Evolutionary conservation across 2,329 filamentous ascomycete species (phyloP).

Genomic region (Neopestalotiopsis clavispora): DNA sequence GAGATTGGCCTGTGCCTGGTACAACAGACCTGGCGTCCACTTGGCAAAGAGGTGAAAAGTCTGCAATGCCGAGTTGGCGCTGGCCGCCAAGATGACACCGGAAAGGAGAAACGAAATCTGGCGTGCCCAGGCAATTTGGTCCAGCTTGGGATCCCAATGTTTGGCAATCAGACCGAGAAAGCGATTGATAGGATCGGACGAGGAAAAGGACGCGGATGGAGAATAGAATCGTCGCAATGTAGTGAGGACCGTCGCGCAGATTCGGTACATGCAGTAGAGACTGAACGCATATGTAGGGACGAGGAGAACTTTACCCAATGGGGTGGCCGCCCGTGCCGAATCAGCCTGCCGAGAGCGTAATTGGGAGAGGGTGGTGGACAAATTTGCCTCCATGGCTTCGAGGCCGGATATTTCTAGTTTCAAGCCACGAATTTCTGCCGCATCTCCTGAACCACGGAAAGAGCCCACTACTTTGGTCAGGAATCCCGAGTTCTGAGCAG

Average conservation of each 20-base stretch:
- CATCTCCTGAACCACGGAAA: conserved; percentile 68
- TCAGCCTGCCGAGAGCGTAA: conserved; percentile 67
- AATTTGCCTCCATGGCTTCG: conserved; percentile 76
- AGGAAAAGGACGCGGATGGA: conserved; percentile 60
- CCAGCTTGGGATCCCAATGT: conserved; percentile 82
- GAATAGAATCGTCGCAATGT: conserved; percentile 65
- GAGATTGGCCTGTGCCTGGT: conserved; percentile 77
- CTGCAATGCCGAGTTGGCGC: conserved; percentile 82
- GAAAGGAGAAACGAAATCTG: conserved; percentile 85
- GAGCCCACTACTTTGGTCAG: conserved; percentile 76
- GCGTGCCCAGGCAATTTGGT: conserved; percentile 82
- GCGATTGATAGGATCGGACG: conserved; percentile 83
- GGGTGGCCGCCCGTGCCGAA: conserved; percentile 70
- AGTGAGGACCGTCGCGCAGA: conserved; percentile 72
- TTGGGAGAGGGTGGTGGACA: conserved; percentile 67
- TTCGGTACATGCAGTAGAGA: conserved; percentile 83
- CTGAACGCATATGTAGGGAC: conserved; percentile 72
- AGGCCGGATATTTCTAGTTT: conserved; percentile 80
- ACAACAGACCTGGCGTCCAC: conserved; percentile 73
- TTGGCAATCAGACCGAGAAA: conserved; percentile 79
- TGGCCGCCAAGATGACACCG: conserved; percentile 81
- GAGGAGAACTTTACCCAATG: conserved; percentile 67
- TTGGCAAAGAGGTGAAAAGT: conserved; percentile 82
- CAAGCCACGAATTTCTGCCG: conserved; percentile 63
- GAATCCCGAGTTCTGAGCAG: conserved; percentile 59